Conservation (phyloP, 169 alveolate genomes). For the Eimeria praecox region DNA sequence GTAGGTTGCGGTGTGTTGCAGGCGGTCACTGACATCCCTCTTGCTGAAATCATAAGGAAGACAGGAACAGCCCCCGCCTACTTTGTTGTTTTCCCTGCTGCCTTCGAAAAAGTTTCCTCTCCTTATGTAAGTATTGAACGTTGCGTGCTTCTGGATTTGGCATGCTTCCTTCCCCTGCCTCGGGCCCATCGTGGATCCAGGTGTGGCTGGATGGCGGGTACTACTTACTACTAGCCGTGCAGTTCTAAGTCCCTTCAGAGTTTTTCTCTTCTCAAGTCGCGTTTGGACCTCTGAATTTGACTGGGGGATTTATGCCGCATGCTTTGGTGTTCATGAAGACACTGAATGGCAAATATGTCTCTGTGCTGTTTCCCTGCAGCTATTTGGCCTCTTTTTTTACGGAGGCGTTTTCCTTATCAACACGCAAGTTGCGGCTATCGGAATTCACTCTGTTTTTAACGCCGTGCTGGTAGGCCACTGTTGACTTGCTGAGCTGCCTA, state of each 20-base stretch:
- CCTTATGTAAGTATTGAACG: conserved; percentile 48
- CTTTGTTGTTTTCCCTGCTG: conserved; percentile 80
- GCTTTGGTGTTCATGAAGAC: not conserved
- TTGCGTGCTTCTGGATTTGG: not conserved
- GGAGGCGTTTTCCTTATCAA: conserved; percentile 78
- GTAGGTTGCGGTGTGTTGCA: not conserved
- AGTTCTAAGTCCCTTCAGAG: not conserved
- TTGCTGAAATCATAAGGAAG: conserved; percentile 43
- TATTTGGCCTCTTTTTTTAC: conserved; percentile 74
- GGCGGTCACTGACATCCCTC: conserved; percentile 71
- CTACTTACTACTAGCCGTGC: not conserved
- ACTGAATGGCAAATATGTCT: not conserved
- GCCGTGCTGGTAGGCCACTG: conserved; percentile 43
- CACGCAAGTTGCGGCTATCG: conserved; percentile 79
- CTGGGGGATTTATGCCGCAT: not conserved
- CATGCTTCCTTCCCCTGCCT: not conserved
- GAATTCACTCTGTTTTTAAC: conserved; percentile 55
- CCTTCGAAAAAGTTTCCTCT: conserved; percentile 64
- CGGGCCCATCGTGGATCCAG: not conserved
- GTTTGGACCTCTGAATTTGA: not conserved
- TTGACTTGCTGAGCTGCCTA: not conserved
- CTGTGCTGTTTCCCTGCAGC: conserved; percentile 48
- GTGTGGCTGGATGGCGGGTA: not conserved
- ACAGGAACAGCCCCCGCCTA: conserved; percentile 78
- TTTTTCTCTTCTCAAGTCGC: not conserved